A percentile compares a stretch with the other conserved stretches of the same genome.
Conservation (phyloP, 495 filamentous ascomycete genomes). For the Parathielavia appendiculata region DNA sequence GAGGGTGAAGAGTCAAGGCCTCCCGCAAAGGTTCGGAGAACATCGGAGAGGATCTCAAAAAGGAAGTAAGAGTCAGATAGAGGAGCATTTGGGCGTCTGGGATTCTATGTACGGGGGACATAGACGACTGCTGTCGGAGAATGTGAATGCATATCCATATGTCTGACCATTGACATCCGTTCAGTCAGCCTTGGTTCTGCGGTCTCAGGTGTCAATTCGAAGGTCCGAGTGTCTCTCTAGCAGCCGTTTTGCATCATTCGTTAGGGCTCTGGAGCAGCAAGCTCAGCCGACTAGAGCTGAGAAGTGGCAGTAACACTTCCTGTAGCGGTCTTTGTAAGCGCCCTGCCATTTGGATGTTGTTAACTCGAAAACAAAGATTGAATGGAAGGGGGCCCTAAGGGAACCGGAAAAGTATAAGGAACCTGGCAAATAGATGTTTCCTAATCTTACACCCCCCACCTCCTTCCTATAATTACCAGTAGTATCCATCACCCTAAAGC, state of each 20-base stretch:
- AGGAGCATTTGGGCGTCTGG: background rate
- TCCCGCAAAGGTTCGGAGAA: slow-evolving; percentile 36
- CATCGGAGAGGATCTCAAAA: slow-evolving; percentile 24
- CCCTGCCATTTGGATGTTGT: too few relatives aligned
- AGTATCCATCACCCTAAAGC: too few relatives aligned
- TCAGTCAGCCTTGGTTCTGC: background rate
- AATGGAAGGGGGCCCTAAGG: too few relatives aligned
- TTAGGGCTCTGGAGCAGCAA: too few relatives aligned
- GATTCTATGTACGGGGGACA: background rate
- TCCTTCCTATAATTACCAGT: too few relatives aligned
- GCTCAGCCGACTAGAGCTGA: too few relatives aligned
- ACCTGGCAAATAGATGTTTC: too few relatives aligned
- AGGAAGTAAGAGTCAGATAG: slow-evolving; percentile 20
- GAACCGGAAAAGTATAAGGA: too few relatives aligned
- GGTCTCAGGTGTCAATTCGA: background rate
- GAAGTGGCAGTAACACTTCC: too few relatives aligned
- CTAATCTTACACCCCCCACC: too few relatives aligned
- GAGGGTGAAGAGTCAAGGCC: slow-evolving; percentile 32
- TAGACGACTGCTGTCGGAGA: background rate
- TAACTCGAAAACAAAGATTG: too few relatives aligned
- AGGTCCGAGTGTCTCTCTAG: background rate
- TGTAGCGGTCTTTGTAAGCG: too few relatives aligned
- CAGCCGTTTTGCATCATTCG: background rate
- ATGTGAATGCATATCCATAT: background rate
- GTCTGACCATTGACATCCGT: background rate